These are phyloP conservation scores for Litchi chinensis DNA, from an alignment of 345 rosid species.

Conservation along the genomic window DNA sequence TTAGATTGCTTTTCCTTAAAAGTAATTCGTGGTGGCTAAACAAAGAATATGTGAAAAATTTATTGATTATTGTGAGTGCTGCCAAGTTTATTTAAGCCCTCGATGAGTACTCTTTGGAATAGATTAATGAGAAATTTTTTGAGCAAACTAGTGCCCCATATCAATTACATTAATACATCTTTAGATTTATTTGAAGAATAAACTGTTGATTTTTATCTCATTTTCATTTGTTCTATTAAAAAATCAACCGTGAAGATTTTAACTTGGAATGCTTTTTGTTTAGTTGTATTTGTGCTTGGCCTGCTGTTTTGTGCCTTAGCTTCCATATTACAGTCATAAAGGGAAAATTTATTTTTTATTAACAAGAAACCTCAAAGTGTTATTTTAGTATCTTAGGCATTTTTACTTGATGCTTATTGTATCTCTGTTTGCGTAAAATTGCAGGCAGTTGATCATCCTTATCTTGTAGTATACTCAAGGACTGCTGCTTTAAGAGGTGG, in stretches of 20 bases:
- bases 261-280: neutral
- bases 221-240: too few relatives aligned
- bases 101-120: too few relatives aligned
- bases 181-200: too few relatives aligned
- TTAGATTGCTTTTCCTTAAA: neutral
- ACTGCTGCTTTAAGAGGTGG: conserved; percentile 45
- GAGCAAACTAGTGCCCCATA: too few relatives aligned
- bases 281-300: neutral
- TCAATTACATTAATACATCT: too few relatives aligned
- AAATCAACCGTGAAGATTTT: neutral
- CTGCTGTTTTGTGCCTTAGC: neutral
- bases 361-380: neutral
- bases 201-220: too few relatives aligned
- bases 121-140: too few relatives aligned
- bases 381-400: too few relatives aligned
- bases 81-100: too few relatives aligned
- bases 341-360: neutral
- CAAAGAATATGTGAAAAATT: too few relatives aligned
- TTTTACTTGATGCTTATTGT: conserved; percentile 20
- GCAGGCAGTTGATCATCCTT: conserved; percentile 98
- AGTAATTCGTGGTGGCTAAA: too few relatives aligned
- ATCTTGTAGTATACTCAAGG: conserved; percentile 82
- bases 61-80: too few relatives aligned
- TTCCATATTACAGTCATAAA: neutral
- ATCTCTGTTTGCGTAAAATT: conserved; percentile 31